Percentiles rank a stretch among this genome's conserved stretches.
Conservation (phyloP, 1,284 basidiomycete genomes). For the Neotropicomus parvogracilis region DNA sequence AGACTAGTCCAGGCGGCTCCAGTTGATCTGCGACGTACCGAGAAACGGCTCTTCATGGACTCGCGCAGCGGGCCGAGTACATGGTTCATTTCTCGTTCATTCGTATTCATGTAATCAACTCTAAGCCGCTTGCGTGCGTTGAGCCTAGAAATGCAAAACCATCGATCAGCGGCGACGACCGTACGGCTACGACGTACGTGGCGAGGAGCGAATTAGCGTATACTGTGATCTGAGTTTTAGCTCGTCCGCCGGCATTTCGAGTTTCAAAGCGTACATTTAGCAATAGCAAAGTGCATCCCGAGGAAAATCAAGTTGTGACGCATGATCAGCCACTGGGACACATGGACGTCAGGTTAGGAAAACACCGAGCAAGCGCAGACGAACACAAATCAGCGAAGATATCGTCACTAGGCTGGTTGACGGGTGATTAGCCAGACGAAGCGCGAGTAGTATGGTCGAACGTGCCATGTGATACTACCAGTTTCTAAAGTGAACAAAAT, state of each 20-base stretch:
- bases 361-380: constrained; percentile 11
- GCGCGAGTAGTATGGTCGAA: not conserved
- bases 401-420: constrained; percentile 28
- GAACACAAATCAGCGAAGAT: constrained; percentile 44
- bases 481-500: constrained; percentile 55
- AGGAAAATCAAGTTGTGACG: constrained; percentile 46
- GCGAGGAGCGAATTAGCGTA: constrained; percentile 35
- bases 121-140: constrained; percentile 34
- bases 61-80: constrained; percentile 8
- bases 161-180: not conserved
- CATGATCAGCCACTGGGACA: constrained; percentile 45
- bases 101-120: constrained; percentile 26
- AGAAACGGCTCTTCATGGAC: constrained; percentile 19
- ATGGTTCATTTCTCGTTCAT: constrained; percentile 27
- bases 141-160: constrained; percentile 15
- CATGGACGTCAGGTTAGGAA: not conserved
- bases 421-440: constrained; percentile 28
- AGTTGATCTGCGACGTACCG: constrained; percentile 16
- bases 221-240: constrained; percentile 12
- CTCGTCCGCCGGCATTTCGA: not conserved
- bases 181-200: constrained; percentile 21
- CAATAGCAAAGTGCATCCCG: constrained; percentile 50
- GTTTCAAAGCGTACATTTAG: constrained; percentile 37
- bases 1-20: not conserved
- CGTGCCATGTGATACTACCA: constrained; percentile 46